Evolutionary conservation across 805 yeast genomes (phyloP), one percentile per base, ranked within the genome.

Genomic region (Candida caryicola): DNA sequence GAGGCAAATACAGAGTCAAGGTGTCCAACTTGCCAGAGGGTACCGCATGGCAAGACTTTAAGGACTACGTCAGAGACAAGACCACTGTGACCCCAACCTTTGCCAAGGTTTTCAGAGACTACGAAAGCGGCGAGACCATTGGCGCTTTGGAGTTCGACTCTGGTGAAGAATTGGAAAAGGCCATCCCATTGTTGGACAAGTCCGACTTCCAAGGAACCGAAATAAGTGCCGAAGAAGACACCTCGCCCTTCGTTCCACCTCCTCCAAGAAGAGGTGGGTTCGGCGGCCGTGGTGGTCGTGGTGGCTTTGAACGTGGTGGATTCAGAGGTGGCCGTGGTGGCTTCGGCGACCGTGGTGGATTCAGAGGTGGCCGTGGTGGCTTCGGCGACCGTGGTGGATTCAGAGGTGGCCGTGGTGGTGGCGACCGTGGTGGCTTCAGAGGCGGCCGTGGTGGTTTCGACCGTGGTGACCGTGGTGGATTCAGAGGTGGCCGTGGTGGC

Each of bases 1-100:
- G 82, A 60, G 87, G 87, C 55, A 81, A 84, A 64, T 78, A 69
- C 68, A 78, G 93, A 72, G 79, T 82, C 43, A 76, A 81, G 57
- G 77, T 85, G 25, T 64, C 77, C 50, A 78, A 79, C 63, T 71
- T 85, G 54, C 90, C 90, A 51, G 84, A 81, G 51, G 81, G 81
- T 46, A 74, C 85, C 41, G 81, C 87, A 36, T 85, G 95, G 95
- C 93, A 85, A 73, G 91, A 84, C 55, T 75, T 85, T 58, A 85
- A 89, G 71, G 98, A 91, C 69, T 80, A 86, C 59, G 89, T 88
- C 49, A 77, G 95, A 60, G 89, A 84, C 45, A 83, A 79, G 64
- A 79, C 77, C 40, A 69, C 75, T 46, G 61, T 74, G 47, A 76
- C 79, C 42, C 85, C 88, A 41, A 77, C 82, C 23, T 84, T 82